Evolutionary conservation across 495 filamentous ascomycete species (phyloP), one percentile per base, ranked within the genome.

Genomic region (Hypoxylon cercidicola): DNA sequence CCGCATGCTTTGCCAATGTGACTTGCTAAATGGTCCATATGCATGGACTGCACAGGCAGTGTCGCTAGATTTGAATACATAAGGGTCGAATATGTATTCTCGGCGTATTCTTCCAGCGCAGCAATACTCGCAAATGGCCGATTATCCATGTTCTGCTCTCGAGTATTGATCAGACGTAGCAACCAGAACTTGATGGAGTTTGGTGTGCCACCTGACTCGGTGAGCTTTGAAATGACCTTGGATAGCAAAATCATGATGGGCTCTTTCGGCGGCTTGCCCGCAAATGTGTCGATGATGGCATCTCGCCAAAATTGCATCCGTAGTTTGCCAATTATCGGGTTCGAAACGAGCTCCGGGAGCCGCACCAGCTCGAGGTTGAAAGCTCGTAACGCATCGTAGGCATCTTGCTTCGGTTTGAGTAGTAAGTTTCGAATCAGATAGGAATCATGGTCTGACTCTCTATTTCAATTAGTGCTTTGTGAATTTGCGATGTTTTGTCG

Each of bases 291-390:
- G n/a, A 85, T 83, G 25, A 98, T 76, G 19, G 90, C 83, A 67
- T 97, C 93, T 25, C 89, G 86, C 93, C 96, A 97, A 82, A 97
- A 98, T 75, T 97, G 91, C 66, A 96, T 89, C 40, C 95, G 92
- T 82, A 97, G 86, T 15, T 87, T 81, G 12, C 91, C 95, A 48
- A 97, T 88, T 15, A 89, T 88, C 19, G 88, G 84, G 34, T 86
- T 93, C 55, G 89, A 92, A 15, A 93, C 93, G 7, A 89, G 85
- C 80, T 97, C 94, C 51, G 94, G 90, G 62, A 98, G 88, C 35
- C 89, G 83, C 37, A 93, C 92, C 37, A 96, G 84, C 64, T 96
- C 93, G 71, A 97, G 84, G 72, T 99, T 99, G 77, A 99, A 86
- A 32, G 95, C 92, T 39, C 93, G 91, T 34, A 99, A 84, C 51